Conservation (phyloP, 371 early-diverging fungal genomes). For the Zopfochytrium polystomum region DNA sequence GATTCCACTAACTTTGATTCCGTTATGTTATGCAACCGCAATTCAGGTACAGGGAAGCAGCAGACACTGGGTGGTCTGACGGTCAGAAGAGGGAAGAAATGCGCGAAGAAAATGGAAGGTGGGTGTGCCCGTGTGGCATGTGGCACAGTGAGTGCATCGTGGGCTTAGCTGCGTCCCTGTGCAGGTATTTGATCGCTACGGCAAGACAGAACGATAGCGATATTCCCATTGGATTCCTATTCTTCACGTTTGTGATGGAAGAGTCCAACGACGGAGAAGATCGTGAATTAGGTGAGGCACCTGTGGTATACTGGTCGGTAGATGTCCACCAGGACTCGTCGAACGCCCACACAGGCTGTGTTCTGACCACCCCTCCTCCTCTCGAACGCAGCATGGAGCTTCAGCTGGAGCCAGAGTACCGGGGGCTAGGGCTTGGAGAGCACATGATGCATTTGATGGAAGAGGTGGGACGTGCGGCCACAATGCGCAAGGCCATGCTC, state of each 20-base stretch:
- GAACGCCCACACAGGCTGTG: neutral
- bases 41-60: slow-evolving; percentile 31
- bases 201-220: slow-evolving; percentile 1
- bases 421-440: slow-evolving; percentile 27
- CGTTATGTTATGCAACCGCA: no score
- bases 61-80: slow-evolving; percentile 42
- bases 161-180: neutral
- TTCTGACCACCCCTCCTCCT: no score
- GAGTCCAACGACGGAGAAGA: slow-evolving; percentile 23
- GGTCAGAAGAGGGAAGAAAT: slow-evolving; percentile 31
- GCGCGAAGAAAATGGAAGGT: slow-evolving; percentile 21
- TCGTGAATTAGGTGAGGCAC: slow-evolving; percentile 16
- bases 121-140: neutral
- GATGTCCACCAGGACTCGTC: neutral
- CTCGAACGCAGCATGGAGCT: slow-evolving; percentile 37
- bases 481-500: slow-evolving; percentile 35
- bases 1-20: neutral
- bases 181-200: slow-evolving; percentile 11
- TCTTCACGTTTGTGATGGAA: slow-evolving; percentile 35
- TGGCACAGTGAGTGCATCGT: neutral
- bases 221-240: slow-evolving; percentile 31
- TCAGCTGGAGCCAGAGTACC: slow-evolving; percentile 22
- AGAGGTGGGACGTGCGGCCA: slow-evolving; percentile 15
- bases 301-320: slow-evolving; percentile 42
- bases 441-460: slow-evolving; percentile 30